phyloP scores from a whole-genome alignment of 495 filamentous ascomycete genomes.

The Xylaria flabelliformis region DNA sequence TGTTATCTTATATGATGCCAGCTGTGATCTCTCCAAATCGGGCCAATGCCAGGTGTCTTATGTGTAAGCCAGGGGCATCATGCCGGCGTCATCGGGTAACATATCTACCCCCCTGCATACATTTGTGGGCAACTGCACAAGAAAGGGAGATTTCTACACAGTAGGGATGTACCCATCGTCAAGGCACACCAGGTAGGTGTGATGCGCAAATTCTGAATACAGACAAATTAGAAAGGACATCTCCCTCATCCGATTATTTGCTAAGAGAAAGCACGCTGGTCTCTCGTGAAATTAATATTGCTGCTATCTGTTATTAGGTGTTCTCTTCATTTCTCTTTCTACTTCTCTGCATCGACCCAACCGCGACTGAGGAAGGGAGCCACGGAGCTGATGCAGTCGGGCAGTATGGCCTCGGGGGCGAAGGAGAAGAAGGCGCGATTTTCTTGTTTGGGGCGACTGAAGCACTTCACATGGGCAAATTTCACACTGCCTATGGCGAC shows the following conservation, averaged over 20 bases:
- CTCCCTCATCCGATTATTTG: background rate
- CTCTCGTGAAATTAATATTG: background rate
- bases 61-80: background rate
- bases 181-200: background rate
- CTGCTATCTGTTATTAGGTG: background rate
- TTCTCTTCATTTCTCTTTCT: background rate
- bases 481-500: conserved; percentile 71
- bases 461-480: conserved; percentile 78
- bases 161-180: background rate
- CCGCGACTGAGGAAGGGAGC: background rate
- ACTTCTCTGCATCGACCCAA: background rate
- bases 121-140: background rate
- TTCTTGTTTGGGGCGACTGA: conserved; percentile 47
- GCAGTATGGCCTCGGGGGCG: background rate
- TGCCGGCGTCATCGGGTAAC: background rate
- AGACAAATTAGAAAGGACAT: background rate
- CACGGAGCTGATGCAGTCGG: background rate
- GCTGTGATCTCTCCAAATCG: background rate
- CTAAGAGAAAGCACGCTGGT: background rate
- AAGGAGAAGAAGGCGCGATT: background rate
- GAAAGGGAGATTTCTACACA: background rate
- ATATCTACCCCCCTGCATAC: background rate
- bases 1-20: background rate
- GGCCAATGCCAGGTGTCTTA: background rate
- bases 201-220: background rate